A percentile compares a stretch with the other conserved stretches of the same genome.
Conservation (phyloP, 2,329 filamentous ascomycete genomes). For the Ceratocystis huliohia region DNA sequence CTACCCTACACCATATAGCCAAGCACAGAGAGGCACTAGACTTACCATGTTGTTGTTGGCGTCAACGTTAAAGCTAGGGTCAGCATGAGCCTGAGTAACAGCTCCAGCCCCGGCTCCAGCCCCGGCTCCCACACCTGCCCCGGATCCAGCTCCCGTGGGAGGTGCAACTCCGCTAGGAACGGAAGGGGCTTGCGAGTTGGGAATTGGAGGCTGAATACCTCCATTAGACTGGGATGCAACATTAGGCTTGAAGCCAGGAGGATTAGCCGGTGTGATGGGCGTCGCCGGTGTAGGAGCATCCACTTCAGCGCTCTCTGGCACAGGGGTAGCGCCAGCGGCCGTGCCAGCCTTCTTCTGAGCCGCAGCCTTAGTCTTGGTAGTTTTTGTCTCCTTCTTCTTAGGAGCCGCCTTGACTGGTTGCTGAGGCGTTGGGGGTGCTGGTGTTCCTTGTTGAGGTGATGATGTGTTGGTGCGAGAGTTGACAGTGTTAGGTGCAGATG, state of each 20-base stretch:
- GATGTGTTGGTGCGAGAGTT: conserved; percentile 44
- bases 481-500: conserved; percentile 45
- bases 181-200: conserved; percentile 27
- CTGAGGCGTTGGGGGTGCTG: conserved; percentile 59
- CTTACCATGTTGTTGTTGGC: conserved; percentile 17
- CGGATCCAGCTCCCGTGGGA: conserved; percentile 34
- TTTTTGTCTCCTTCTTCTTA: conserved; percentile 63
- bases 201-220: conserved; percentile 11
- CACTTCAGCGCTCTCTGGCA: conserved; percentile 43
- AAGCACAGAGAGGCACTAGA: not conserved
- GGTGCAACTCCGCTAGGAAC: conserved; percentile 28
- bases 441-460: conserved; percentile 51
- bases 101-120: conserved; percentile 28
- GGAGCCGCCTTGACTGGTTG: conserved; percentile 60
- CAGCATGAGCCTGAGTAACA: conserved; percentile 34
- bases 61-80: conserved; percentile 28
- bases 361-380: conserved; percentile 50
- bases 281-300: conserved; percentile 50
- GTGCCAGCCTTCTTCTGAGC: conserved; percentile 52
- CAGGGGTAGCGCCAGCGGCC: conserved; percentile 41
- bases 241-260: conserved; percentile 35
- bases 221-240: conserved; percentile 28
- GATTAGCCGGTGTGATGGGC: conserved; percentile 48
- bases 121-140: conserved; percentile 26
- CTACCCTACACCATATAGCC: too few relatives aligned